Conservation (phyloP, 805 yeast genomes). For the Yamadazyma kitorensis region DNA sequence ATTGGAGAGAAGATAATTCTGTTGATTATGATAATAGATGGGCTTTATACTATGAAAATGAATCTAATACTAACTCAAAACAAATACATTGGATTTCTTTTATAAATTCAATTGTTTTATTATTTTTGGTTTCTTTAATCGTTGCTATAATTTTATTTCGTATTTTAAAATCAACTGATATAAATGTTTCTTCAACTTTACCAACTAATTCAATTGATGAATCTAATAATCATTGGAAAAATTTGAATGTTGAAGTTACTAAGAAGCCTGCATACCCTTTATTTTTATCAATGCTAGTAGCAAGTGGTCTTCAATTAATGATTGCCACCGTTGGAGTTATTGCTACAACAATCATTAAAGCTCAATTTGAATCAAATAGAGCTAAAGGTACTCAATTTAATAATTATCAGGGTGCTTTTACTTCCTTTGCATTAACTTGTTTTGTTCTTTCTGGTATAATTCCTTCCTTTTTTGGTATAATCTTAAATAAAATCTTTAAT, state of each 20-base stretch:
- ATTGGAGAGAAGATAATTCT: constrained; percentile 79
- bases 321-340: constrained; percentile 65
- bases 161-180: constrained; percentile 43
- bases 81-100: constrained; percentile 78
- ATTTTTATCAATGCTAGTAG: constrained; percentile 54
- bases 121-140: constrained; percentile 56
- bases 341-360: constrained; percentile 43
- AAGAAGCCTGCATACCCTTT: constrained; percentile 48
- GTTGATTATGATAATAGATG: constrained; percentile 68
- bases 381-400: constrained; percentile 48
- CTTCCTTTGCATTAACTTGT: constrained; percentile 53
- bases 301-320: constrained; percentile 73
- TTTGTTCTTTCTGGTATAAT: constrained; percentile 70
- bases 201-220: constrained; percentile 12
- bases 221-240: constrained; percentile 44
- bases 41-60: constrained; percentile 65
- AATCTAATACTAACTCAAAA: constrained; percentile 37
- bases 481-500: constrained; percentile 55
- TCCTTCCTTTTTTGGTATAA: constrained; percentile 71
- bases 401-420: constrained; percentile 61
- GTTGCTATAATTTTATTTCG: constrained; percentile 63
- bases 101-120: constrained; percentile 66
- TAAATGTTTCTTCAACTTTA: constrained; percentile 8
- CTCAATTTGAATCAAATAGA: constrained; percentile 19
- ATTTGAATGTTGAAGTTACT: constrained; percentile 52